Conservation (phyloP, 2,329 filamentous ascomycete genomes). For the Thelonectria blattea region DNA sequence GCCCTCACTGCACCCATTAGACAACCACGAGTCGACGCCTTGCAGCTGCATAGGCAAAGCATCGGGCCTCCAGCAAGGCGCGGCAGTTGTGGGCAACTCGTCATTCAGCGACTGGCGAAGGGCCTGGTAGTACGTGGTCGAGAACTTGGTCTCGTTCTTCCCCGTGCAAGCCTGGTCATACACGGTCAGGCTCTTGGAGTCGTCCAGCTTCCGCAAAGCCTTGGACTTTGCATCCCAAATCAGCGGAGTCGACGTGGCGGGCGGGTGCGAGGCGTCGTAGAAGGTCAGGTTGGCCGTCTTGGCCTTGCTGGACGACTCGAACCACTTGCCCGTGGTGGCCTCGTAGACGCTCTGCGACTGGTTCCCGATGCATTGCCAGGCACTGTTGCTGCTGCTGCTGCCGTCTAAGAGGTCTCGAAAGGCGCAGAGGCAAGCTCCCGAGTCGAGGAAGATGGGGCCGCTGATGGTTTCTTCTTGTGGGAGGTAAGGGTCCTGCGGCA, state of each 20-base stretch:
- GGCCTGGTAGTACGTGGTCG: constrained; percentile 49
- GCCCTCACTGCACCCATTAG: constrained; percentile 47
- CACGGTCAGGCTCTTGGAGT: constrained; percentile 37
- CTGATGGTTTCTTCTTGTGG: constrained; percentile 34
- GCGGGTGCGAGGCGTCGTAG: constrained; percentile 46
- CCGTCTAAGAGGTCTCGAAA: constrained; percentile 35
- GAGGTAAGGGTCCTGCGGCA: constrained; percentile 48
- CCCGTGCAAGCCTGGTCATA: constrained; percentile 52
- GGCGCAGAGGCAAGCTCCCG: constrained; percentile 47
- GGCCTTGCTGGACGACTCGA: constrained; percentile 39
- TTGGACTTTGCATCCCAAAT: constrained; percentile 37
- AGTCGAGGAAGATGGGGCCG: constrained; percentile 50
- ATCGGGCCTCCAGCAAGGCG: constrained; percentile 48
- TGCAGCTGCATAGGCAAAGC: constrained; percentile 51
- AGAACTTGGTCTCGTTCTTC: constrained; percentile 48
- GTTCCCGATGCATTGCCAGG: constrained; percentile 55
- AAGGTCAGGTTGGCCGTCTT: constrained; percentile 37
- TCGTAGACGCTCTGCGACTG: constrained; percentile 48
- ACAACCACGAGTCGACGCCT: constrained; percentile 43
- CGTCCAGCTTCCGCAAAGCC: constrained; percentile 36
- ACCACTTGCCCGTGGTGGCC: constrained; percentile 51
- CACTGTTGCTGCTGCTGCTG: constrained; percentile 27
- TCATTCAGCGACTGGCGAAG: constrained; percentile 31
- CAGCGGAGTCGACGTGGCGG: constrained; percentile 39
- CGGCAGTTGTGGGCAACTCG: constrained; percentile 44